Conservation (phyloP, 129 eudicot species). For the Erigeron canadensis region DNA sequence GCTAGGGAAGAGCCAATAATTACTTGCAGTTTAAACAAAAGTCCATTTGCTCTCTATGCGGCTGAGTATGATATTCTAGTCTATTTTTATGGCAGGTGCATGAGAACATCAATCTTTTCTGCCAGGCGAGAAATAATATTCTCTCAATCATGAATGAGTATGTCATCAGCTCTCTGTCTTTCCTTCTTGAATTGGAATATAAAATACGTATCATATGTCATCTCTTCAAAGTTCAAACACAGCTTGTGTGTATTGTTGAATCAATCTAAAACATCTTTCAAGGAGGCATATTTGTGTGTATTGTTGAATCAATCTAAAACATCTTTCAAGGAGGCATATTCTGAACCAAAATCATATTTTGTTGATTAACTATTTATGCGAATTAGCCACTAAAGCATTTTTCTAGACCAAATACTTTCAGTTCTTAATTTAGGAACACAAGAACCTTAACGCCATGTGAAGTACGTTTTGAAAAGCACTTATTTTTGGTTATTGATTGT, state of each 20-base stretch:
- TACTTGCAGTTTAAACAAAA: background rate
- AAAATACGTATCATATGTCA: background rate
- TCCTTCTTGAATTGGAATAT: background rate
- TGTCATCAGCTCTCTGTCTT: constrained; percentile 20
- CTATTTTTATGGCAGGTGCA: constrained; percentile 50
- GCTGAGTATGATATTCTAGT: constrained; percentile 11
- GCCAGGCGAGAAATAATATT: constrained; percentile 70
- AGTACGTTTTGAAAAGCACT: background rate
- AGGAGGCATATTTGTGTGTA: constrained; percentile 9
- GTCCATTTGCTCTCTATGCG: background rate
- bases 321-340: background rate
- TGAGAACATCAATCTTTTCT: constrained; percentile 75
- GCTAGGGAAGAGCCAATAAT: background rate
- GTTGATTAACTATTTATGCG: background rate
- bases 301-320: background rate
- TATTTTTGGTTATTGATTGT: background rate
- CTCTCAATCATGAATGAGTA: constrained; percentile 69
- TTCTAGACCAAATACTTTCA: too few species aligned
- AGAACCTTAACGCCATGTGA: too few species aligned
- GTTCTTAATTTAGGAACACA: too few species aligned
- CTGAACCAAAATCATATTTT: background rate
- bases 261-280: background rate
- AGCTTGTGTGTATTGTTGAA: constrained; percentile 8
- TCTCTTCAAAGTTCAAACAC: too few species aligned
- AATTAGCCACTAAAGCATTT: too few species aligned